These are phyloP conservation scores for Hypericum perforatum DNA, from an alignment of 345 rosid genomes.

Conservation along the genomic window DNA sequence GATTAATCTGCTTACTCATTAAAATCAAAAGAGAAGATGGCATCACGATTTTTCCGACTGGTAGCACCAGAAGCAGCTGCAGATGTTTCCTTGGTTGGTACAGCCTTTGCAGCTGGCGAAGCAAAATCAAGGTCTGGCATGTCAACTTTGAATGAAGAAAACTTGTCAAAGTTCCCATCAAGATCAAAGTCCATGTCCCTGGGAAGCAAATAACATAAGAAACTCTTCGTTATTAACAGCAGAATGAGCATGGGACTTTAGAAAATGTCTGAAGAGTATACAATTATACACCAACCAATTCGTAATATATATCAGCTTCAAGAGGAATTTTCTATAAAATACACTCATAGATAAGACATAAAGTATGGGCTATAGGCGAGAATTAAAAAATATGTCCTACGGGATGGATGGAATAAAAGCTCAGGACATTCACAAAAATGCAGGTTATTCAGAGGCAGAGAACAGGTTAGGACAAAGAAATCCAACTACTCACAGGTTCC, in stretches of 20 bases:
- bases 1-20: constrained; percentile 36
- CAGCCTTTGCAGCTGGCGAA: constrained; percentile 34
- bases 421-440: background rate
- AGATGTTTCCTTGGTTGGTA: constrained; percentile 44
- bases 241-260: no score
- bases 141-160: constrained; percentile 64
- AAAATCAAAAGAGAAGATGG: constrained; percentile 69
- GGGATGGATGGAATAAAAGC: constrained; percentile 3
- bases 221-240: background rate
- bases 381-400: no score
- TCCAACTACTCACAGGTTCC: constrained; percentile 54
- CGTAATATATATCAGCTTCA: no score
- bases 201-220: constrained; percentile 11
- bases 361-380: no score
- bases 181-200: constrained; percentile 81
- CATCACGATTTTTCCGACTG: constrained; percentile 34
- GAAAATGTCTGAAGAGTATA: no score
- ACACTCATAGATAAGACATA: no score
- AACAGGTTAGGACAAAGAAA: background rate
- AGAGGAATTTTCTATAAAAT: no score
- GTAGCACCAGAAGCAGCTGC: constrained; percentile 27
- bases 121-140: constrained; percentile 80
- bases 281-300: no score
- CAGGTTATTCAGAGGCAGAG: background rate
- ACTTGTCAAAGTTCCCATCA: constrained; percentile 61